Conservation (phyloP, 139 green algal genomes). For the Chlorella sorokiniana region DNA sequence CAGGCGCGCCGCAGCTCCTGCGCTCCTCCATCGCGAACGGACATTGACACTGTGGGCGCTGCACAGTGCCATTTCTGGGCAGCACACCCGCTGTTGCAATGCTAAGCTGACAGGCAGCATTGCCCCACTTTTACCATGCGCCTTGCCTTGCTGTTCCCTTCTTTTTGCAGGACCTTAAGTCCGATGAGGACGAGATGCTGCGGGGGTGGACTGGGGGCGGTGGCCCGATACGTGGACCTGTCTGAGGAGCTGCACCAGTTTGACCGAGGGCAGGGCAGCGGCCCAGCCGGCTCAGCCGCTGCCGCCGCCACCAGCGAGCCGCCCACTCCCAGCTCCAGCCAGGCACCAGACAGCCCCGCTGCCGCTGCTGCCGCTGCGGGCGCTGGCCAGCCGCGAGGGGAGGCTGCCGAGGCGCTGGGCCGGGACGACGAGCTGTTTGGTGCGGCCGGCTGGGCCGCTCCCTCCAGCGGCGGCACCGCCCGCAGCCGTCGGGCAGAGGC, state of each 20-base stretch:
- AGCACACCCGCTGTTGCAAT: not conserved
- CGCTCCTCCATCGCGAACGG: not conserved
- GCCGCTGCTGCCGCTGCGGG: too few species aligned
- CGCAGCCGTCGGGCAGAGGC: not conserved
- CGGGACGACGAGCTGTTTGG: not conserved
- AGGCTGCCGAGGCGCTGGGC: not conserved
- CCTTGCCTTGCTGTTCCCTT: not conserved
- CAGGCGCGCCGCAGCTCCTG: not conserved
- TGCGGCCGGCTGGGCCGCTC: not conserved
- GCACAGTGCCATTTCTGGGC: too few species aligned
- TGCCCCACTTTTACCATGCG: too few species aligned
- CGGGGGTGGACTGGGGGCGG: constrained; percentile 75
- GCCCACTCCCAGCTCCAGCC: too few species aligned
- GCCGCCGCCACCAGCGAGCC: too few species aligned
- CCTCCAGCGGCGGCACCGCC: not conserved
- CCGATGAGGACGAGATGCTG: constrained; percentile 70
- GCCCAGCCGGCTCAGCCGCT: too few species aligned
- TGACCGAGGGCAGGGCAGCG: not conserved
- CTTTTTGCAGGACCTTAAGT: constrained; percentile 50
- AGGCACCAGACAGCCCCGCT: not conserved
- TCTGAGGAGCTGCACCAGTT: constrained; percentile 30
- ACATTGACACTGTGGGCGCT: not conserved
- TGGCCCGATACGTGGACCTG: constrained; percentile 58
- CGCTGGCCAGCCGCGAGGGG: not conserved
- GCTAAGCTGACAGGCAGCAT: not conserved